Evolutionary conservation across 1,139 yeast genomes (phyloP).

Genomic region (Suhomyces maxii): DNA sequence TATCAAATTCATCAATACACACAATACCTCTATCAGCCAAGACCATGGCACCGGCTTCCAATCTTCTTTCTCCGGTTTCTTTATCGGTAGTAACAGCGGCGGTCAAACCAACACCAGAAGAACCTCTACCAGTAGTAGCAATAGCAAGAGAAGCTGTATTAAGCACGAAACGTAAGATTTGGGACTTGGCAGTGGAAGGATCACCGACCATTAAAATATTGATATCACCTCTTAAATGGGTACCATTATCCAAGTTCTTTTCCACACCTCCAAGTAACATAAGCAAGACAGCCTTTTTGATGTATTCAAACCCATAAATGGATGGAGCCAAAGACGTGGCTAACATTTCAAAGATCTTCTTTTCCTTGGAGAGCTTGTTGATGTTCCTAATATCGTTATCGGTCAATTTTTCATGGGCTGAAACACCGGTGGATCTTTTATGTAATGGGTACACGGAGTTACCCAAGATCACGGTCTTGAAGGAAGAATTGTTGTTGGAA

Average conservation of each 20-base stretch:
- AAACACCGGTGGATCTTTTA: constrained; percentile 84
- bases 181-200: constrained; percentile 98
- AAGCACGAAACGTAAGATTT: constrained; percentile 86
- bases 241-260: constrained; percentile 90
- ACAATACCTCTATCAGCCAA: constrained; percentile 96
- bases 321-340: constrained; percentile 93
- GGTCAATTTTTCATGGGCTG: constrained; percentile 71
- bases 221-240: constrained; percentile 97
- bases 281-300: constrained; percentile 86
- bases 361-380: constrained; percentile 65
- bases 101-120: constrained; percentile 98
- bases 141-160: constrained; percentile 95
- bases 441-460: constrained; percentile 88
- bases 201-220: constrained; percentile 97
- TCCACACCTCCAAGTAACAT: constrained; percentile 95
- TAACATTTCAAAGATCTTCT: constrained; percentile 73
- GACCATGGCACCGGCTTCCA: constrained; percentile 99
- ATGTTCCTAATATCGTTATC: constrained; percentile 87
- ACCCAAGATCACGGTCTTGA: constrained; percentile 78
- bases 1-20: constrained; percentile 98
- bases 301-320: constrained; percentile 88
- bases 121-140: constrained; percentile 98
- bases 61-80: constrained; percentile 94
- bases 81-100: constrained; percentile 97
- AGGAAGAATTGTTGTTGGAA: constrained; percentile 61